phyloP scores from a whole-genome alignment of 345 rosid species.

The Citropsis articulata region DNA sequence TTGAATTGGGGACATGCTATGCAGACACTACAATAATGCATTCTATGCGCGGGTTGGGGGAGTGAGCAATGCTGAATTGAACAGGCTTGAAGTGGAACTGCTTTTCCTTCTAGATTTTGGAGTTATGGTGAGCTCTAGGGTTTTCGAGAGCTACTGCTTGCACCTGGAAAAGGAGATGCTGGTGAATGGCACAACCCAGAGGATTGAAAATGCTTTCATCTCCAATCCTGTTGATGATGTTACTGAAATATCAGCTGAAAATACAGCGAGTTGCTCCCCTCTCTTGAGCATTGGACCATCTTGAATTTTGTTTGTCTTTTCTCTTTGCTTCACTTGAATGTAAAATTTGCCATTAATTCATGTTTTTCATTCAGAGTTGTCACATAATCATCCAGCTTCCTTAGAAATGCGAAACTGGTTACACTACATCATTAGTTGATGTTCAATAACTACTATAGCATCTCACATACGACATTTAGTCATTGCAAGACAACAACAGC shows the following conservation, averaged over 20 bases:
- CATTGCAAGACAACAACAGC: not conserved
- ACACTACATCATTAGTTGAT: not conserved
- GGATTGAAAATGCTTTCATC: conserved; percentile 15
- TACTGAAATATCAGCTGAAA: conserved; percentile 25
- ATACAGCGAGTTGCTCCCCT: conserved; percentile 18
- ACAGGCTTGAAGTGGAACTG: conserved; percentile 73
- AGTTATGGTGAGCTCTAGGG: conserved; percentile 50
- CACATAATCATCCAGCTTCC: not conserved
- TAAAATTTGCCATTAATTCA: not conserved
- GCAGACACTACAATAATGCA: conserved; percentile 81
- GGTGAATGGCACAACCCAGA: conserved; percentile 22
- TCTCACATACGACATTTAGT: too few species aligned
- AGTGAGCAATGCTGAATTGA: conserved; percentile 72
- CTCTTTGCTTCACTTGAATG: not conserved
- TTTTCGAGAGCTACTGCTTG: conserved; percentile 70
- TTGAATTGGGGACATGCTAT: not conserved
- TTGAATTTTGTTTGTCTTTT: not conserved
- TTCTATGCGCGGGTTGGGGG: conserved; percentile 89
- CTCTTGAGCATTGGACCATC: conserved; percentile 16
- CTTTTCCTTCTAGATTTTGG: conserved; percentile 78
- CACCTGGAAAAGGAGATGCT: conserved; percentile 68
- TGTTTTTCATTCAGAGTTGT: not conserved
- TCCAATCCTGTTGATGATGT: conserved; percentile 19
- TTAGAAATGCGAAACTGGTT: not conserved
- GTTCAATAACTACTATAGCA: too few species aligned